These are phyloP conservation scores for Yamadazyma paraphyllophila DNA, from an alignment of 805 yeast genomes.

Conservation along the genomic window DNA sequence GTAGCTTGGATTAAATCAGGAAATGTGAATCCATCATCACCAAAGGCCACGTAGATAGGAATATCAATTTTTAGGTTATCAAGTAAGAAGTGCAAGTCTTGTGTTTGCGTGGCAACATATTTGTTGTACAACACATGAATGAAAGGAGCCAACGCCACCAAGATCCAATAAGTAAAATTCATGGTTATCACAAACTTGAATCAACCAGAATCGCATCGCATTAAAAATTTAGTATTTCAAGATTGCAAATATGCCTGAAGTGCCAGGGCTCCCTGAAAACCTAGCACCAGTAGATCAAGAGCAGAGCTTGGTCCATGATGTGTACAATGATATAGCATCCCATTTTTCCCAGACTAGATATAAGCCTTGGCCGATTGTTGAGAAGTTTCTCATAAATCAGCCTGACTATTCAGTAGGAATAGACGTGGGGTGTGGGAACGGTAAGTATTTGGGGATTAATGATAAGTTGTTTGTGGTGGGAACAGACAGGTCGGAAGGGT, in stretches of 20 bases:
- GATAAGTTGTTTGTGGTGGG: constrained; percentile 69
- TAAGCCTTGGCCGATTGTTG: constrained; percentile 97
- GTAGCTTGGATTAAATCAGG: constrained; percentile 64
- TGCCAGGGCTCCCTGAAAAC: constrained; percentile 13
- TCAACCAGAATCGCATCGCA: constrained; percentile 9
- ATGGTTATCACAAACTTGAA: neutral
- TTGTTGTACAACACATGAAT: neutral
- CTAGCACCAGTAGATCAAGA: constrained; percentile 60
- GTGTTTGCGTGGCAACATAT: neutral
- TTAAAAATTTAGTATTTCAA: neutral
- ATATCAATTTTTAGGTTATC: neutral
- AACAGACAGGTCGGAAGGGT: constrained; percentile 67
- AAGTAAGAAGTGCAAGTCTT: neutral
- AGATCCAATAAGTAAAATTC: neutral
- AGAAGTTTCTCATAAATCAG: constrained; percentile 54
- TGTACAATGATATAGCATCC: constrained; percentile 86
- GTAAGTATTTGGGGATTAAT: constrained; percentile 81
- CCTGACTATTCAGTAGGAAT: constrained; percentile 66
- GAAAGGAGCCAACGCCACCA: constrained; percentile 1
- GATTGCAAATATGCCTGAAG: constrained; percentile 6
- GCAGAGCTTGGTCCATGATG: constrained; percentile 79
- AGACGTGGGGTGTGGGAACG: constrained; percentile 97
- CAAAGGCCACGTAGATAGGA: constrained; percentile 23
- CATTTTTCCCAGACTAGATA: constrained; percentile 94
- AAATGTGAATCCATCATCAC: constrained; percentile 47